A percentile compares a stretch with the other conserved stretches of the same genome.
phyloP scores from a whole-genome alignment of 1,284 basidiomycete species.

The Volvariella volvacea region DNA sequence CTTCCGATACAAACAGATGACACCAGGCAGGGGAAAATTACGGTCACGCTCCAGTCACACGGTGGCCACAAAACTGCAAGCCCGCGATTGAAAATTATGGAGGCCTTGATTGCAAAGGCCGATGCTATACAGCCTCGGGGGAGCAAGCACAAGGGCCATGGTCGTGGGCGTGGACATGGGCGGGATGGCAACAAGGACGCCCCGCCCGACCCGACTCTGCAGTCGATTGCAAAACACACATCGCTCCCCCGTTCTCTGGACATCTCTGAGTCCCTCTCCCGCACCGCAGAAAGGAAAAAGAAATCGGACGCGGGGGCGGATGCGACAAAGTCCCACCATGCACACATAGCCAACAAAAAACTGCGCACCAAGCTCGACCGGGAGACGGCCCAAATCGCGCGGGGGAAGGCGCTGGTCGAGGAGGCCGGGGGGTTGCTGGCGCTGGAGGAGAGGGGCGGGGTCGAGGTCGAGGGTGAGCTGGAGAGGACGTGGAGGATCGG shows the following conservation, averaged over 20 bases:
- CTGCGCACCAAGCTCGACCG: slow-evolving; percentile 63
- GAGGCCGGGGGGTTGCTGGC: slow-evolving; percentile 64
- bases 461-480: slow-evolving; percentile 71
- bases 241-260: slow-evolving; percentile 56
- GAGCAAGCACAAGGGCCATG: slow-evolving; percentile 24
- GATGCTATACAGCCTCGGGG: slow-evolving; percentile 42
- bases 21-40: no score
- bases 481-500: slow-evolving; percentile 88
- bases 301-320: no score
- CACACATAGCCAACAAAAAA: slow-evolving; percentile 70
- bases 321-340: no score
- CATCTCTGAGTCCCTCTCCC: no score
- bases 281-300: no score
- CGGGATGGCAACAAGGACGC: no score
- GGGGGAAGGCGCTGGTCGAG: slow-evolving; percentile 50
- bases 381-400: slow-evolving; percentile 49
- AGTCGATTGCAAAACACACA: slow-evolving; percentile 53
- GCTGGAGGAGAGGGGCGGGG: slow-evolving; percentile 58
- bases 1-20: no score
- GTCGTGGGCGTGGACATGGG: no score
- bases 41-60: no score
- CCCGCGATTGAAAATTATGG: slow-evolving; percentile 47
- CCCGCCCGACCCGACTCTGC: slow-evolving; percentile 42
- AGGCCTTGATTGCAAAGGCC: slow-evolving; percentile 61
- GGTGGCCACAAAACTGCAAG: no score